phyloP scores from a whole-genome alignment of 164 flowering plant genomes.

The Berberis vulgaris region DNA sequence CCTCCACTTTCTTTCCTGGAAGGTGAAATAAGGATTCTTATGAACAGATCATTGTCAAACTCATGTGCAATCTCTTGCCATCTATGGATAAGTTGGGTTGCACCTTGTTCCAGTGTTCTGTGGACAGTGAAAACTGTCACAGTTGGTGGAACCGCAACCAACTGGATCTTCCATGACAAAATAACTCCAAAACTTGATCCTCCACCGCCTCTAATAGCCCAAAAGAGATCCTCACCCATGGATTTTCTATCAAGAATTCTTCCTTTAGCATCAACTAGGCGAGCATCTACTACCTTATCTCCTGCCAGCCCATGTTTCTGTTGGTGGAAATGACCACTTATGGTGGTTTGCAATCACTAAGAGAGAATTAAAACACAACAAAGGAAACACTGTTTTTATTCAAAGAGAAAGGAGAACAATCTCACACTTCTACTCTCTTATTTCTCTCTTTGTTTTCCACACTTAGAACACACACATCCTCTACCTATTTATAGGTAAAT shows the following conservation, averaged over 20 bases:
- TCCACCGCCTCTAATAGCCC: constrained; percentile 9
- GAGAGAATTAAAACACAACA: too few relatives aligned
- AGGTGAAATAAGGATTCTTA: neutral
- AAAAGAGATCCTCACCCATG: constrained; percentile 7
- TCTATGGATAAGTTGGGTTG: neutral
- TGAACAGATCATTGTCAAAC: constrained; percentile 6
- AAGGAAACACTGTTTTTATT: too few relatives aligned
- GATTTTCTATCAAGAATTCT: constrained; percentile 6
- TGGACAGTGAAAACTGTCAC: constrained; percentile 6
- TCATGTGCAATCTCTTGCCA: constrained; percentile 6
- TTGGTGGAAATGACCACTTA: too few relatives aligned
- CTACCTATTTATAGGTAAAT: too few relatives aligned
- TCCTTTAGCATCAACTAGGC: constrained; percentile 1
- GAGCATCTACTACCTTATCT: constrained; percentile 4
- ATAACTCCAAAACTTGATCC: constrained; percentile 7
- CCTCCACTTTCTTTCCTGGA: neutral
- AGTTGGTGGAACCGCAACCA: constrained; percentile 4
- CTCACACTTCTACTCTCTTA: too few relatives aligned
- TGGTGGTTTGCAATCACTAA: too few relatives aligned
- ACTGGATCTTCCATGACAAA: constrained; percentile 5
- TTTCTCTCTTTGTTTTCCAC: too few relatives aligned
- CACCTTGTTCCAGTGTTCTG: constrained; percentile 7
- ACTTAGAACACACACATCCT: too few relatives aligned
- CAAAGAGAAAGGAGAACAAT: too few relatives aligned
- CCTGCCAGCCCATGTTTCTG: neutral